Evolutionary conservation across 2,329 filamentous ascomycete species (phyloP), one percentile per base, ranked within the genome.

Genomic region (Beauveria sp.): DNA sequence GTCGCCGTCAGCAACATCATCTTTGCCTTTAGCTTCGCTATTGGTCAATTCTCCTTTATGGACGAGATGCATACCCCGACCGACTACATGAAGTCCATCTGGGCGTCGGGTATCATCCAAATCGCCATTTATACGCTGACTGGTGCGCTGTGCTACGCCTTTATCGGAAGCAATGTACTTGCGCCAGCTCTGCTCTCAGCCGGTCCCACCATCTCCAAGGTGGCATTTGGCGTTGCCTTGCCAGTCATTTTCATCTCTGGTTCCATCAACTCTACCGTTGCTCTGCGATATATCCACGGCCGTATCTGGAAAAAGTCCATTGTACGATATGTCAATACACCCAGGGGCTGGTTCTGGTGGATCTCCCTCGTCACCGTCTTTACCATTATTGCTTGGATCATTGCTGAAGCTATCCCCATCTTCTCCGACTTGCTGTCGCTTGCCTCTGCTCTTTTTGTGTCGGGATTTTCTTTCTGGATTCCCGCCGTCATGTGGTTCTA

Each of bases 231-330:
- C 34, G 73, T 89, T 63, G 86, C 86, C 0, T 75, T 86, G 1
- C 86, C 86, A 3, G 88, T 86, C 30, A 89, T 89, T 66, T 77
- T 88, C 65, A 83, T 89, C 62, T 84, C 86, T 0, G 87, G 86
- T 57, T 84, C 87, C 26, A 85, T 89, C 68, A 85, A 87, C 70
- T 74, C 72, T 10, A 73, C 71, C 1, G 73, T 75, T 6, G 69
- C 71, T n/a, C 69, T 68, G 2, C 72, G 74, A 26, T 76, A 76
- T 64, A 68, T 77, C 62, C 73, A 75, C 66, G 72, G 68, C 34
- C 70, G 74, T 22, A 57, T 72, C 38, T 76, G 69, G 68, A 70
- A 70, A 61, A 65, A 73, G 64, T 71, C 69, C 9, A 65, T 75
- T 54, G 70, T 70, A 52, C 71, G 72, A 58, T 75, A 69, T 67